A percentile compares a stretch with the other conserved stretches of the same genome.
Evolutionary conservation across 164 flowering plant species (phyloP).

Genomic region (Annona cherimola): DNA sequence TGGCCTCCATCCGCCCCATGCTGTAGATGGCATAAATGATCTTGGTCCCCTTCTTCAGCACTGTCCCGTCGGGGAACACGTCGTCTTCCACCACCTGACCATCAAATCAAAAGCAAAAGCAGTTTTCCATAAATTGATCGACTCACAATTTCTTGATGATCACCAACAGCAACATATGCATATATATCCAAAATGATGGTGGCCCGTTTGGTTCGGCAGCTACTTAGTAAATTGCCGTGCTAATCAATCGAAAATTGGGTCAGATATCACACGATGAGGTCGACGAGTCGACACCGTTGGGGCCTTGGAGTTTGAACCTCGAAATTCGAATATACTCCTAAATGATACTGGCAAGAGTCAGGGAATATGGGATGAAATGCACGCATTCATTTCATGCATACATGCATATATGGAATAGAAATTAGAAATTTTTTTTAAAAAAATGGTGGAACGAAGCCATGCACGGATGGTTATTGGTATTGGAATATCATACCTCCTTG

Average conservation of each 20-base stretch:
- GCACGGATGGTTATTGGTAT: background rate
- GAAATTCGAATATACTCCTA: too few species aligned
- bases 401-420: too few species aligned
- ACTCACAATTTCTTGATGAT: background rate
- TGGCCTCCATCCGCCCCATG: conserved; percentile 88
- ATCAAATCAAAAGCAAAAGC: background rate
- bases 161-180: background rate
- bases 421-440: too few species aligned
- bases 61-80: conserved; percentile 78
- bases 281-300: too few species aligned
- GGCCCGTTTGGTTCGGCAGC: background rate
- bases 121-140: background rate
- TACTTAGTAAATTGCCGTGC: too few species aligned
- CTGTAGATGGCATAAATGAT: conserved; percentile 79
- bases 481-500: conserved; percentile 60
- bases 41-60: conserved; percentile 75
- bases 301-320: too few species aligned
- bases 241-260: too few species aligned
- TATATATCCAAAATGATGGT: background rate
- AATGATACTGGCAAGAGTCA: too few species aligned
- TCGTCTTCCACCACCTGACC: conserved; percentile 75
- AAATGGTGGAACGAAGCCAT: too few species aligned
- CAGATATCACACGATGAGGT: too few species aligned
- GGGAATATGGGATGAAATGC: too few species aligned
- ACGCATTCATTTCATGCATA: too few species aligned